Conservation (phyloP, 305 asterid genomes). For the Fraxinus angustifolia region DNA sequence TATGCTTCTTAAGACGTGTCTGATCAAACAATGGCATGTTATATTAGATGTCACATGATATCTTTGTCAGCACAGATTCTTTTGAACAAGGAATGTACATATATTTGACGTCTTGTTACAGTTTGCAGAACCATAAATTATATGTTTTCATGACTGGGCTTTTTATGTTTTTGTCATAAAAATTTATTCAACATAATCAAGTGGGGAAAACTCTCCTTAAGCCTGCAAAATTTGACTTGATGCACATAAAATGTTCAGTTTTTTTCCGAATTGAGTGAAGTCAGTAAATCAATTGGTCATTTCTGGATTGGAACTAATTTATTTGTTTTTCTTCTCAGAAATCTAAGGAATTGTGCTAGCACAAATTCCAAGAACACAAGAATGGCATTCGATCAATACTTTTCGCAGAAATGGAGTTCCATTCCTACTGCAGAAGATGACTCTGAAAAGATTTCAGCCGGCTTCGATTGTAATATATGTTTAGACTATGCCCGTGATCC, state of each 20-base stretch:
- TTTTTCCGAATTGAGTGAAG: neutral
- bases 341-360: neutral
- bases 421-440: neutral
- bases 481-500: neutral
- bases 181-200: neutral
- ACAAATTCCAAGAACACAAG: neutral
- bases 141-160: neutral
- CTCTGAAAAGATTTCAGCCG: neutral
- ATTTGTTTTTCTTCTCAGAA: neutral
- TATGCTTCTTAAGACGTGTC: neutral
- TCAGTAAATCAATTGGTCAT: neutral
- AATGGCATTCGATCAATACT: neutral
- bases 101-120: neutral
- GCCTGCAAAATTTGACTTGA: neutral
- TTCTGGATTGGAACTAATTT: neutral
- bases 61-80: neutral
- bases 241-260: neutral
- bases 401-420: neutral
- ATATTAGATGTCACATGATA: neutral
- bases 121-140: neutral
- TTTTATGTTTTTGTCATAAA: neutral
- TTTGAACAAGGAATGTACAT: neutral
- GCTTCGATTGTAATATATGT: neutral
- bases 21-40: neutral
- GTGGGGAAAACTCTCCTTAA: neutral